phyloP scores from a whole-genome alignment of 2,329 filamentous ascomycete species.

The Penicillium sp. region DNA sequence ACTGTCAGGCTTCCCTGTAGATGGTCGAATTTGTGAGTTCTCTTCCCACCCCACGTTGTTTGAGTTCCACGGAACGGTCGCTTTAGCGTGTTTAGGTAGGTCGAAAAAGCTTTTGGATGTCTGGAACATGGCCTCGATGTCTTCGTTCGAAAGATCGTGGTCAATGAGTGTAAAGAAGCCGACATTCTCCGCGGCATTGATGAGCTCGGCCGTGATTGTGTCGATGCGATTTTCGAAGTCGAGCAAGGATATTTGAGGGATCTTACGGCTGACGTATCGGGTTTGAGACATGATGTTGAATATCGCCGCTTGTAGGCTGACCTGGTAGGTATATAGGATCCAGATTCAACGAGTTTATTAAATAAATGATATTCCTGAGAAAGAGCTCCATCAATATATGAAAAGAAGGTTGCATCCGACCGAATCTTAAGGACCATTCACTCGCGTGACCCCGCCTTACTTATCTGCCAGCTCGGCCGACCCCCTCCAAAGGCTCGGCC shows the following conservation, averaged over 20 bases:
- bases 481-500: too few relatives aligned
- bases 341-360: neutral
- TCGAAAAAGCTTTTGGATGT: conserved; percentile 55
- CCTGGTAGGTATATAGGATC: neutral
- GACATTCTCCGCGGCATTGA: conserved; percentile 55
- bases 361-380: neutral
- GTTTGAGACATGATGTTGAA: conserved; percentile 23
- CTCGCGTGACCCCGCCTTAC: too few relatives aligned
- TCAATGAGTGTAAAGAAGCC: conserved; percentile 61
- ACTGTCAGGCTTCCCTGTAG: conserved; percentile 57
- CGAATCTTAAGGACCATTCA: too few relatives aligned
- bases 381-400: neutral
- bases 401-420: neutral
- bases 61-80: conserved; percentile 53
- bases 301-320: neutral
- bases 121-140: conserved; percentile 54
- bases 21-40: conserved; percentile 57
- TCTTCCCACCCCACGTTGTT: conserved; percentile 63
- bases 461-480: too few relatives aligned
- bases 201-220: conserved; percentile 53
- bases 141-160: conserved; percentile 51
- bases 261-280: conserved; percentile 43
- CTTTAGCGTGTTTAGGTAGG: conserved; percentile 53
- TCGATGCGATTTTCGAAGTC: conserved; percentile 55
- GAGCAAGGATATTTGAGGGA: conserved; percentile 54